Evolutionary conservation across 202 grass and related monocot species (phyloP), one percentile per base, ranked within the genome.

Genomic region (Saccharum hybrid): DNA sequence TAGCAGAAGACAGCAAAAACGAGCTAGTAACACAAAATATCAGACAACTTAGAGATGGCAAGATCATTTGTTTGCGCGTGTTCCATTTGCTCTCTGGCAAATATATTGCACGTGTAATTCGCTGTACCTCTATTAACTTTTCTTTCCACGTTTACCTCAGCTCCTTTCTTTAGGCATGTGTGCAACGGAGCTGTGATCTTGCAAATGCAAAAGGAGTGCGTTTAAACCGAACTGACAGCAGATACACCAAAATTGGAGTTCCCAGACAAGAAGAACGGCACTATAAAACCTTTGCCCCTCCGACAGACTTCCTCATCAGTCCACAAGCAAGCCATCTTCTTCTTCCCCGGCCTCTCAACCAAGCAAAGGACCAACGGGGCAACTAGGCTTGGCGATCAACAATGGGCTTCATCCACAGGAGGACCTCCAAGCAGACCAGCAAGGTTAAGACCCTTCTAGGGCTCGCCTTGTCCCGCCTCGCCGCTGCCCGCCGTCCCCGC

Each of bases 381-480:
- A 73, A 15, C 59, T 7, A n/a, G 22, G 26, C 10, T 76, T 30
- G 72, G 73, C 37, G 8, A 70, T 77, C 54, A 48, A 77, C 21
- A 70, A 90, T 80, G 80, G 84, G 84, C 6, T 86, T 90, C 79
- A 30, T 90, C 75, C 75, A 60, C 39, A 43, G 73, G 33, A 86
- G 71, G 84, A 76, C 71, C 34, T 94, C 95, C 13, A 93, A 66
- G 76, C 70, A 93, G 80, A 87, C 71, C 0, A 8, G 62, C 72
- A 91, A 86, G 89, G 87, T 92, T n/a, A 98, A 90, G 83, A 68
- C 81, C 19, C 77, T 93, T 12, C 77, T 96, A 21, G n/a, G 54
- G 31, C 82, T 96, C 10, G 63, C 83, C 23, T 45, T 82, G 11
- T 33, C 78, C 22, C 89, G 85, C 19, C 34, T 91, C 0, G 40